Evolutionary conservation across 2,329 filamentous ascomycete species (phyloP).

Genomic region (Macrophomina tecta): DNA sequence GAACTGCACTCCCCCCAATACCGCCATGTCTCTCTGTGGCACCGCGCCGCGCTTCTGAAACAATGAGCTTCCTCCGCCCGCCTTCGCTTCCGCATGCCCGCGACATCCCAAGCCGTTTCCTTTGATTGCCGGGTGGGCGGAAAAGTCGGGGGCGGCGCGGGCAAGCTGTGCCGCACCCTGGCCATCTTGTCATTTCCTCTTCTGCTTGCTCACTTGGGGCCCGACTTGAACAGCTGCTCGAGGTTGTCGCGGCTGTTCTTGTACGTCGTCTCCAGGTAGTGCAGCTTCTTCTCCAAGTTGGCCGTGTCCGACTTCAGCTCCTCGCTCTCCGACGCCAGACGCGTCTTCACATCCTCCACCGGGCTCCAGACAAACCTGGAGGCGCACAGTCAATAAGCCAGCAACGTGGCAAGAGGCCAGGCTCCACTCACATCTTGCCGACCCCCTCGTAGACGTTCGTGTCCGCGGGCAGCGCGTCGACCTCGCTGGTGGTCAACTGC

Average conservation of each 20-base stretch:
- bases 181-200: constrained; percentile 30
- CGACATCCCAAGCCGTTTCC: constrained; percentile 2
- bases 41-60: not conserved
- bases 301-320: constrained; percentile 79
- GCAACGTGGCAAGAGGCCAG: not conserved
- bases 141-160: constrained; percentile 37
- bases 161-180: constrained; percentile 33
- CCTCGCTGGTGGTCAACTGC: constrained; percentile 83
- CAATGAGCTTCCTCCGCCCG: not conserved
- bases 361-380: constrained; percentile 87
- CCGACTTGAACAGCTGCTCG: constrained; percentile 77
- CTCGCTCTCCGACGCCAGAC: constrained; percentile 76
- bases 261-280: constrained; percentile 92
- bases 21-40: not conserved
- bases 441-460: constrained; percentile 93
- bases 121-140: constrained; percentile 40
- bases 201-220: constrained; percentile 31
- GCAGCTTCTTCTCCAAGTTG: constrained; percentile 83
- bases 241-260: constrained; percentile 94
- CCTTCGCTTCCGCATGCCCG: not conserved
- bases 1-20: not conserved
- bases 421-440: constrained; percentile 82
- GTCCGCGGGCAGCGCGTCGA: constrained; percentile 74
- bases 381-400: not conserved
- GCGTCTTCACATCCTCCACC: constrained; percentile 73